These are phyloP conservation scores for Durotheca rogersii DNA, from an alignment of 495 filamentous ascomycete species.

Conservation along the genomic window DNA sequence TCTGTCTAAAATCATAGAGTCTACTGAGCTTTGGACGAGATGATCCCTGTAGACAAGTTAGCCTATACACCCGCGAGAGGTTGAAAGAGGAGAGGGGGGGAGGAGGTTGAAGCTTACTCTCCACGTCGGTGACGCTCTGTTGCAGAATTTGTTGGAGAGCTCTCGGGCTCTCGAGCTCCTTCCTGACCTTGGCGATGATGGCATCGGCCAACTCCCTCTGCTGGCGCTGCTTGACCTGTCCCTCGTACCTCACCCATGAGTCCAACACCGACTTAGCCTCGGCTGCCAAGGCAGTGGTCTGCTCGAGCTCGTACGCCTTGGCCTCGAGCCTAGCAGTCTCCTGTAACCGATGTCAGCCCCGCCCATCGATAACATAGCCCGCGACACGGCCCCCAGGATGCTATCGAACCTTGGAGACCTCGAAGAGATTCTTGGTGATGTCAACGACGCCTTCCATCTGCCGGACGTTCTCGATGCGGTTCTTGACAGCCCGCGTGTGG, in stretches of 20 bases:
- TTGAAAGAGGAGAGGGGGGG: neutral
- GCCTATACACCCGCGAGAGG: constrained; percentile 1
- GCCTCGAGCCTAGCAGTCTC: constrained; percentile 96
- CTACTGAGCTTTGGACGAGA: constrained; percentile 57
- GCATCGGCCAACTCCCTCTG: constrained; percentile 91
- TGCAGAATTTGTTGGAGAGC: constrained; percentile 90
- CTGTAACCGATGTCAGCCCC: constrained; percentile 46
- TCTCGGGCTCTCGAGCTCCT: constrained; percentile 97
- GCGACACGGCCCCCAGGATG: no score
- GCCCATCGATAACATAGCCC: neutral
- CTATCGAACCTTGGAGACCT: constrained; percentile 92
- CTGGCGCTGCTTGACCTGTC: constrained; percentile 96
- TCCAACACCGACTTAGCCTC: constrained; percentile 96
- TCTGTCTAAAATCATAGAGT: constrained; percentile 37
- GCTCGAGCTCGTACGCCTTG: constrained; percentile 93
- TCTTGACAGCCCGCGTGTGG: constrained; percentile 92
- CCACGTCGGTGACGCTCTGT: constrained; percentile 92
- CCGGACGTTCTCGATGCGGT: constrained; percentile 87
- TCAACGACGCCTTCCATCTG: constrained; percentile 92
- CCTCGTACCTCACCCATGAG: constrained; percentile 97
- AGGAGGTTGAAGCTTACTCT: constrained; percentile 68
- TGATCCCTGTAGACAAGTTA: constrained; percentile 48
- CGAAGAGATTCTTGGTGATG: constrained; percentile 93
- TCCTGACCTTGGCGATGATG: constrained; percentile 93
- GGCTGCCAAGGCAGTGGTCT: constrained; percentile 80